phyloP scores from a whole-genome alignment of 345 rosid species.

The Eucalyptus grandis region DNA sequence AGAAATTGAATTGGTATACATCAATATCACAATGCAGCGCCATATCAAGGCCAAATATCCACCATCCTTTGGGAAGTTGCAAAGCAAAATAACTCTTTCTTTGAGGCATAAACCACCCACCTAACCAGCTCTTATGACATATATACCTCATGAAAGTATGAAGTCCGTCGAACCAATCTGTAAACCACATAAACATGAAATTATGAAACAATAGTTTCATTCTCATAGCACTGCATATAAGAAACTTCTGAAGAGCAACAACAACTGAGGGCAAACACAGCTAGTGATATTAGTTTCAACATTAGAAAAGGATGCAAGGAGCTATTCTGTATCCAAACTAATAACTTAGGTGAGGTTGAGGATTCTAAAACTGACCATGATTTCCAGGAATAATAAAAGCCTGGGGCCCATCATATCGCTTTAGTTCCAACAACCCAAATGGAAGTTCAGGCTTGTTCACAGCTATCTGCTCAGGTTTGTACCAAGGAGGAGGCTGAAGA shows the following conservation, averaged over 20 bases:
- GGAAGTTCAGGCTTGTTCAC: constrained; percentile 89
- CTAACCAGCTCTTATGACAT: constrained; percentile 98
- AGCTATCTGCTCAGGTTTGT: constrained; percentile 64
- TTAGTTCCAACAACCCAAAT: constrained; percentile 44
- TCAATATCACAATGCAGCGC: constrained; percentile 97
- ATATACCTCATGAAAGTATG: constrained; percentile 96
- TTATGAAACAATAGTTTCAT: neutral
- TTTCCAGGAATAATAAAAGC: constrained; percentile 94
- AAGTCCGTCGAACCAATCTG: constrained; percentile 99
- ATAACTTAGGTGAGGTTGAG: neutral
- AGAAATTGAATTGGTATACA: constrained; percentile 95
- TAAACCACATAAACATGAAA: neutral
- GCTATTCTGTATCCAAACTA: neutral
- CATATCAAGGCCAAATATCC: constrained; percentile 97
- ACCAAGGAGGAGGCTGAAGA: constrained; percentile 86
- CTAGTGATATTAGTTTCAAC: neutral
- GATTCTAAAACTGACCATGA: constrained; percentile 57
- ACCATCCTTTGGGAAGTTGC: constrained; percentile 92
- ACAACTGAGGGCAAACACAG: neutral
- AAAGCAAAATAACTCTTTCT: constrained; percentile 96
- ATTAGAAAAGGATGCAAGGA: neutral
- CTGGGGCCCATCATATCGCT: constrained; percentile 86
- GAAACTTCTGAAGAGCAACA: neutral
- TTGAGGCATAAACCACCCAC: constrained; percentile 99
- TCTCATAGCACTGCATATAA: neutral